Evolutionary conservation across 352 stramenopile genomes (phyloP).

Genomic region (Peronospora belbahrii): DNA sequence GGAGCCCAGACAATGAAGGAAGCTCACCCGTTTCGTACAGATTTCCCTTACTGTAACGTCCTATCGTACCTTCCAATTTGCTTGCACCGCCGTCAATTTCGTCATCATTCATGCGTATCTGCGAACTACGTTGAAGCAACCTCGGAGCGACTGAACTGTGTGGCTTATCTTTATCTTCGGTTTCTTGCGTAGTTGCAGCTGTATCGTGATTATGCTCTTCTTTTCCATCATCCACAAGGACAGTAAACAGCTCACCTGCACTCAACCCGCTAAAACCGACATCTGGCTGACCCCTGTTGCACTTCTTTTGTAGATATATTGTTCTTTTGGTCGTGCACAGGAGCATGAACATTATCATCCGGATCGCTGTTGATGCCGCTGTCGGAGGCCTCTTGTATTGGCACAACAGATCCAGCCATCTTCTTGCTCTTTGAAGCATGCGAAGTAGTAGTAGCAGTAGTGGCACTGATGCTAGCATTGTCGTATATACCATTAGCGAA

Average conservation of each 20-base stretch:
- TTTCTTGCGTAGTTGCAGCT: neutral
- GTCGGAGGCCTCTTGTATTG: neutral
- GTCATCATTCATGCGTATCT: slow-evolving; percentile 28
- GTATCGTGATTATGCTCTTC: neutral
- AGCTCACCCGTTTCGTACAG: slow-evolving; percentile 2
- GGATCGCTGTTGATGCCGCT: slow-evolving; percentile 1
- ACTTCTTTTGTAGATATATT: neutral
- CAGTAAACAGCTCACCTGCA: slow-evolving; percentile 2
- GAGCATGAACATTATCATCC: neutral
- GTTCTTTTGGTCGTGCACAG: neutral
- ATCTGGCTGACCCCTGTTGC: neutral
- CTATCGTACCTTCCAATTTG: neutral
- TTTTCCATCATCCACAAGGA: slow-evolving; percentile 6
- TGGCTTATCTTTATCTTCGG: neutral
- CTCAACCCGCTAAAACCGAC: neutral
- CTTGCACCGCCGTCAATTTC: slow-evolving; percentile 11
- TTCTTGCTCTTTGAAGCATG: neutral
- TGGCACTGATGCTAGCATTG: slow-evolving; percentile 1
- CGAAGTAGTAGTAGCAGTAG: neutral
- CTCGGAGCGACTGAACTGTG: neutral
- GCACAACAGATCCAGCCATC: neutral
- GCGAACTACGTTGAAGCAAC: neutral
- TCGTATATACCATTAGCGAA: neutral
- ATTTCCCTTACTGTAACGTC: slow-evolving; percentile 15
- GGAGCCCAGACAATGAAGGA: slow-evolving; percentile 15